phyloP scores from a whole-genome alignment of 2,329 filamentous ascomycete genomes.

The Botryotinia convoluta region DNA sequence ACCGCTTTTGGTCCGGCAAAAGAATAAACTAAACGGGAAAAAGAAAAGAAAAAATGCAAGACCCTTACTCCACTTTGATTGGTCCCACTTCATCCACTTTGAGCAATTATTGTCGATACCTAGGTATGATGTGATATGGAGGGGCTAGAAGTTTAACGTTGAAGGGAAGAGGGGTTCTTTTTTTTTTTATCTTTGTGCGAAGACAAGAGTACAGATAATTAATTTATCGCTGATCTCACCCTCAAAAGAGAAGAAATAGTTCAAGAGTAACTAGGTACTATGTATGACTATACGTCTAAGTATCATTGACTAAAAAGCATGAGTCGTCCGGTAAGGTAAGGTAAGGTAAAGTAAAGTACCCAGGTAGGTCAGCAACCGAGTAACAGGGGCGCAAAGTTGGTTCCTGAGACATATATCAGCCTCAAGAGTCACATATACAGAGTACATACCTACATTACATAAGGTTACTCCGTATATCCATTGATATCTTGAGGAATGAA shows the following conservation, averaged over 20 bases:
- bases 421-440: neutral
- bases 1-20: neutral
- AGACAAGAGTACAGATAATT: neutral
- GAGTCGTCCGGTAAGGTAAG: neutral
- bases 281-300: neutral
- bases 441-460: too few relatives aligned
- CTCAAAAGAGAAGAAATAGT: neutral
- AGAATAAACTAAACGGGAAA: neutral
- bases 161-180: neutral
- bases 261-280: neutral
- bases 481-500: neutral
- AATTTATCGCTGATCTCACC: neutral
- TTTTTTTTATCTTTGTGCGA: neutral
- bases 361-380: neutral
- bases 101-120: neutral
- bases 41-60: neutral
- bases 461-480: too few relatives aligned
- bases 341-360: neutral
- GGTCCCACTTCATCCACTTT: neutral
- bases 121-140: neutral
- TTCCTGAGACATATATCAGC: neutral
- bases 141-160: conserved; percentile 5
- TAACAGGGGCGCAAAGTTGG: neutral
- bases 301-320: neutral
- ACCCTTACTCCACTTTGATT: conserved; percentile 3